Evolutionary conservation across 805 yeast species (phyloP), one percentile per base, ranked within the genome.

Genomic region (Suhomyces tanzawaensis): DNA sequence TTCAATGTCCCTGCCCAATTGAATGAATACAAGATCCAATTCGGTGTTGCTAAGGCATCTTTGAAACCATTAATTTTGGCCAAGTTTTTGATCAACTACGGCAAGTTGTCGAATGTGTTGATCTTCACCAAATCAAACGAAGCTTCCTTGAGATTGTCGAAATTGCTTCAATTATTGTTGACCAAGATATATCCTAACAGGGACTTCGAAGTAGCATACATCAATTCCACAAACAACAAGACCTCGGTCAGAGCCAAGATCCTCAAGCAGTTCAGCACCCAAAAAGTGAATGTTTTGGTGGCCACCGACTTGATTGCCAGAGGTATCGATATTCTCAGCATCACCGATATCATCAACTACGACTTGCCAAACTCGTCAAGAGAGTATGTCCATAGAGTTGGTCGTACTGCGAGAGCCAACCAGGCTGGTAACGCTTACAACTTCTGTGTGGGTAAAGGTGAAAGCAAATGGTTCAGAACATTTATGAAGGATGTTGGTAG

Each of bases 321-420:
- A 64, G 99, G 99, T 66, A 76, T 93, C 34, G 96, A 91, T 62
- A 73, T 93, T 31, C 63, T 73, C 12, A 71, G 79, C 3, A 77
- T 93, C 34, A 71, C 77, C 30, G 76, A 79, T 45, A 96, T 93
- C 9, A 66, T 93, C 36, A 93, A 93, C 62, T 93, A 93, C 60
- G 98, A 93, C 55, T 60, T 89, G 38, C 99, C 99, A 16, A 72
- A 78, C 18, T 84, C 96, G 1, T 74, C 90, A 1, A 81, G 95
- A 46, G 98, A 93, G 51, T 93, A 93, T 49, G 88, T 93, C 19
- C 99, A 93, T 62, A 76, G 99, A 53, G 88, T 89, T 27, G 99
- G 99, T 28, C 81, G 99, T 68, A 90, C 98, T 0, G 97, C 98
- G 2, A 79, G 99, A 64, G 99, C 99, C 2, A 82, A 84, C 36